A percentile compares a stretch with the other conserved stretches of the same genome.
Evolutionary conservation across 768 basidiomycete species (phyloP).

Genomic region (Amanita thiersii): DNA sequence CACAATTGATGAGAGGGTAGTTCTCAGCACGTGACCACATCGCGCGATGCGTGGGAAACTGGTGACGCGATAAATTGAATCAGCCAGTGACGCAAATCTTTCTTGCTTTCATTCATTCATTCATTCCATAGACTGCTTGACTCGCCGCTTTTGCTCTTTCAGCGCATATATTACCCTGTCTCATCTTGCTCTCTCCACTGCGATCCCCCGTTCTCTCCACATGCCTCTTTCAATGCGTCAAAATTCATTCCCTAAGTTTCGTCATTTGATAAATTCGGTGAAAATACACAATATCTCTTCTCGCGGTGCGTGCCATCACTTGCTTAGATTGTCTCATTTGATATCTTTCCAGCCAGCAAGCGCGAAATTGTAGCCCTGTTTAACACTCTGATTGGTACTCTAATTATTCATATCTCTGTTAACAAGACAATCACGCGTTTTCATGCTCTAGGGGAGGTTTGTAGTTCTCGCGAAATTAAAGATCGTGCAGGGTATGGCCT

Average conservation of each 20-base stretch:
- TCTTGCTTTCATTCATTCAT: slow-evolving; percentile 3
- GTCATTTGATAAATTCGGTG: slow-evolving; percentile 33
- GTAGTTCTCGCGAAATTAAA: slow-evolving; percentile 32
- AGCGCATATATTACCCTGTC: slow-evolving; percentile 10
- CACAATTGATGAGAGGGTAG: not conserved
- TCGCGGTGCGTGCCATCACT: slow-evolving; percentile 20
- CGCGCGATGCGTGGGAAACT: slow-evolving; percentile 5
- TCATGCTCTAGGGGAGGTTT: slow-evolving; percentile 42
- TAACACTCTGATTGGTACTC: slow-evolving; percentile 45
- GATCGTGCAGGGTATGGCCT: slow-evolving; percentile 30
- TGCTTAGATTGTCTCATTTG: not conserved
- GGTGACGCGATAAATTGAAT: not conserved
- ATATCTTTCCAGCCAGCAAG: slow-evolving; percentile 11
- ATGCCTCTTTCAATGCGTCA: slow-evolving; percentile 6
- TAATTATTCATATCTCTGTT: not conserved
- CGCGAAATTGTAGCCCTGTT: slow-evolving; percentile 50
- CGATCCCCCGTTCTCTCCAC: slow-evolving; percentile 9
- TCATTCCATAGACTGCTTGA: slow-evolving; percentile 6
- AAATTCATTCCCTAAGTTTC: slow-evolving; percentile 21
- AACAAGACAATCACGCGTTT: not conserved
- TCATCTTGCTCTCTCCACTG: slow-evolving; percentile 14
- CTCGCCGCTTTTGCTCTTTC: slow-evolving; percentile 7
- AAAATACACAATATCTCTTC: slow-evolving; percentile 41
- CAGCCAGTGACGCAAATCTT: not conserved
- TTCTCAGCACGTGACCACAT: slow-evolving; percentile 4